phyloP scores from a whole-genome alignment of 257 asterid species.

The Mitragyna speciosa region DNA sequence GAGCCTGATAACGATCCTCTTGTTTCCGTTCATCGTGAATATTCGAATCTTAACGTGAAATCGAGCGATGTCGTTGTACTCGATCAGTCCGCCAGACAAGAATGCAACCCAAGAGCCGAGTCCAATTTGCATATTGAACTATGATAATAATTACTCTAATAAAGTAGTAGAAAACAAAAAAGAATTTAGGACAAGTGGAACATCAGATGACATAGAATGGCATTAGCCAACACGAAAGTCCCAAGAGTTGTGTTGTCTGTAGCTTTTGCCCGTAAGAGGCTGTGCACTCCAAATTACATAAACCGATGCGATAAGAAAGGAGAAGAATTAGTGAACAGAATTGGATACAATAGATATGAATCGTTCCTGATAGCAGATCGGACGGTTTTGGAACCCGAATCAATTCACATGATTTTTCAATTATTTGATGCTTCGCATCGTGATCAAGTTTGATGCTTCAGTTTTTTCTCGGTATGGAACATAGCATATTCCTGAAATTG shows the following conservation, averaged over 20 bases:
- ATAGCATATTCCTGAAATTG: neutral
- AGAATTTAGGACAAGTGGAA: constrained; percentile 4
- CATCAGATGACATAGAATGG: neutral
- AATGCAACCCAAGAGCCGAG: neutral
- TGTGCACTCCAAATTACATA: neutral
- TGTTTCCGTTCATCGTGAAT: too few relatives aligned
- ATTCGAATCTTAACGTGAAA: too few relatives aligned
- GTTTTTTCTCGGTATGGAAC: too few relatives aligned
- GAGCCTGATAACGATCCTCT: too few relatives aligned
- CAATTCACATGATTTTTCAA: too few relatives aligned
- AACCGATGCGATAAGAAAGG: neutral
- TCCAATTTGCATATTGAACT: neutral
- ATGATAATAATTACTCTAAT: neutral
- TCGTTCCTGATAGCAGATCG: too few relatives aligned
- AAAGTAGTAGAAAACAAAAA: neutral
- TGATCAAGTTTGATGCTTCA: too few relatives aligned
- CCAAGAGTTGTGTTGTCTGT: neutral
- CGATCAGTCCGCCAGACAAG: neutral
- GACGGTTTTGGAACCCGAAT: too few relatives aligned
- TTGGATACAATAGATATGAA: too few relatives aligned
- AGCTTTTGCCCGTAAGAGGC: neutral
- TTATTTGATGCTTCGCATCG: too few relatives aligned
- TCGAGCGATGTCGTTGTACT: neutral
- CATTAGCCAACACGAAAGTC: neutral
- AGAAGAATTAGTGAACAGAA: neutral